Evolutionary conservation across 1,284 basidiomycete species (phyloP), one percentile per base, ranked within the genome.

Genomic region (Tetrapyrgos nigripes): DNA sequence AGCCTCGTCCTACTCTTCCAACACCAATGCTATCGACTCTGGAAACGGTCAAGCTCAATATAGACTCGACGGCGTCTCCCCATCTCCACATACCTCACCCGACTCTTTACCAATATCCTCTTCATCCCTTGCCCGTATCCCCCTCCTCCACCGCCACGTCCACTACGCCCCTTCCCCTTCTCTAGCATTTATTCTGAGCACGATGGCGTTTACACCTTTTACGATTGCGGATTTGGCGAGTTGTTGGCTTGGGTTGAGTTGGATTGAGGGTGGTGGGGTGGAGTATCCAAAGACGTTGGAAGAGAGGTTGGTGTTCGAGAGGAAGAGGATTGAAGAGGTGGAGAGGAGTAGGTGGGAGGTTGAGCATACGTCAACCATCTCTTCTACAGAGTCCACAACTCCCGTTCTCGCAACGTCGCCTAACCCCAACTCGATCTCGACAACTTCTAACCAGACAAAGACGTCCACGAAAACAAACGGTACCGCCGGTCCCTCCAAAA

Each of bases 111-210:
- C 29, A 23, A 21, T 62, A 61, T 28, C 58, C 60, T 19, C 62
- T 69, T 19, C 57, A 53, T 10, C 77, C 76, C 13, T 62, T n/a
- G n/a, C 62, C 24, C 76, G 79, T 28, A 66, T 83, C 9, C 81
- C 80, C 0, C 72, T 64, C 6, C 71, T 82, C 28, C 75, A 81
- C 60, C 69, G 73, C 11, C 74, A 81, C 49, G 73, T 79, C 17
- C 58, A 83, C 14, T 81, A 82, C 55, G 76, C 78, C 1, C 66
- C 68, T 49, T 82, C 79, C 54, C 73, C 80, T 2, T 69, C 76
- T 0, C 68, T 83, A 1, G 80, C 76, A 3, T 82, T 83, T 66
- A 71, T 78, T 43, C 79, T 78, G 27, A 43, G 52, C 21, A 51
- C 35, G 4, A 23, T 58, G 23, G 50, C 59, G 5, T 50, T 50